A percentile compares a stretch with the other conserved stretches of the same genome.
phyloP scores from a whole-genome alignment of 257 asterid genomes.

The Nicotiana attenuata region DNA sequence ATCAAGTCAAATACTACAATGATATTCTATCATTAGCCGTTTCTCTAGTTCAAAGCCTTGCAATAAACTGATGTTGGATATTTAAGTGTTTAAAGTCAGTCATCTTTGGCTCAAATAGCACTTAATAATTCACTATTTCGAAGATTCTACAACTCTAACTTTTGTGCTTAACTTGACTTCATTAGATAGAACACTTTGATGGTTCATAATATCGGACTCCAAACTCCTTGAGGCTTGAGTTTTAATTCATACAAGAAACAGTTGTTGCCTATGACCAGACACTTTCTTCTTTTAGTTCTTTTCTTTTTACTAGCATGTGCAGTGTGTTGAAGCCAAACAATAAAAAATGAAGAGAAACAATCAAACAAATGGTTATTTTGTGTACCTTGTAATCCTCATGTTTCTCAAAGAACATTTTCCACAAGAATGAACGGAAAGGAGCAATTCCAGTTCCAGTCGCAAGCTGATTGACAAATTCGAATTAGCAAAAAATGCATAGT shows the following conservation, averaged over 20 bases:
- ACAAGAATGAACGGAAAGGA: conserved; percentile 87
- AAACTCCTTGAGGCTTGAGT: neutral
- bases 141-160: neutral
- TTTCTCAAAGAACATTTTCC: conserved; percentile 97
- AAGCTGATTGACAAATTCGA: conserved; percentile 39
- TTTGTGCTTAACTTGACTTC: neutral
- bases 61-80: neutral
- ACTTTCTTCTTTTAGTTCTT: neutral
- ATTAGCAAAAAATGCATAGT: conserved; percentile 9
- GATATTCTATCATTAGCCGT: neutral
- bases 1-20: neutral
- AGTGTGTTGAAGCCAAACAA: neutral
- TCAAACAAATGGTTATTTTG: neutral
- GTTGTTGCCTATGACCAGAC: neutral
- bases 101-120: neutral
- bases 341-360: neutral
- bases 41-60: neutral
- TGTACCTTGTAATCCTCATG: conserved; percentile 78
- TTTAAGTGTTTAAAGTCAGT: neutral
- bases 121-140: neutral
- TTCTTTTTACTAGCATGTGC: neutral
- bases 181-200: neutral
- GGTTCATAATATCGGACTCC: neutral
- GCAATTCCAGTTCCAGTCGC: conserved; percentile 97
- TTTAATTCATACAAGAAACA: neutral